Base-by-base conservation (phyloP, 306 rosid genomes). In the Inga laurina region DNA sequence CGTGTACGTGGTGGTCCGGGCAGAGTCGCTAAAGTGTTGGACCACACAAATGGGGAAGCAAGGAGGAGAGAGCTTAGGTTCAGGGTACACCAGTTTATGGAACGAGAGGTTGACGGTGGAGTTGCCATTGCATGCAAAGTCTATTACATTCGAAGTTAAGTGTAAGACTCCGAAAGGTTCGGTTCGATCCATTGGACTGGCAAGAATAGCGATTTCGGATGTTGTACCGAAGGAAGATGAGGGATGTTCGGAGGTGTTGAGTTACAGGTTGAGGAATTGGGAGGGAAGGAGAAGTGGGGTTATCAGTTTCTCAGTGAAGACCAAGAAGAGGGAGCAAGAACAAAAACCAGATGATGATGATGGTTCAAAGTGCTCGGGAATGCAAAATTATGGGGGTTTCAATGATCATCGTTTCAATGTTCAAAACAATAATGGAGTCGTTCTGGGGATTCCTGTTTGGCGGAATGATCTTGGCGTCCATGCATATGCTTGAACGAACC, bases 241-340 rank as follows among this genome's bases (percentile, higher is more conserved):
- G 57, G 57, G 78, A 19, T 78, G 84, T 76, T 24, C 70, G 84
- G 92, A 91, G 44, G 85, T 81, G 56, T 46, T 90, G 87, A 90
- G 92, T 82, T 90, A 91, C 27, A 67, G 95, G 76, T 34, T 90
- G 84, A 87, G 93, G 81, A 85, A 90, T 18, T n/a, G 64, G 12
- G 82, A 74, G 24, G 92, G 95, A 0, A 74, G 81, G 54, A 76
- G 82, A 76, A 90, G 78, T 18, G 95, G 95, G 70, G 87, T 91
- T 22, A 37, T 91, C 8, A 89, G 90, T 57, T 73, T 90, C 39
- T 90, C 91, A 8, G 93, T 87, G 72, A 88, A 48, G 34, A 4
- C 16, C 22, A 44, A 22, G 59, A 24, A 22, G 12, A 2, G 24
- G 13, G 76, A 46, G 24, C 59, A 72, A 22, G 12, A 72, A 12